A percentile compares a stretch with the other conserved stretches of the same genome.
Evolutionary conservation across 192 early-diverging fungal genomes (phyloP).

Genomic region (Coemansia sp.): DNA sequence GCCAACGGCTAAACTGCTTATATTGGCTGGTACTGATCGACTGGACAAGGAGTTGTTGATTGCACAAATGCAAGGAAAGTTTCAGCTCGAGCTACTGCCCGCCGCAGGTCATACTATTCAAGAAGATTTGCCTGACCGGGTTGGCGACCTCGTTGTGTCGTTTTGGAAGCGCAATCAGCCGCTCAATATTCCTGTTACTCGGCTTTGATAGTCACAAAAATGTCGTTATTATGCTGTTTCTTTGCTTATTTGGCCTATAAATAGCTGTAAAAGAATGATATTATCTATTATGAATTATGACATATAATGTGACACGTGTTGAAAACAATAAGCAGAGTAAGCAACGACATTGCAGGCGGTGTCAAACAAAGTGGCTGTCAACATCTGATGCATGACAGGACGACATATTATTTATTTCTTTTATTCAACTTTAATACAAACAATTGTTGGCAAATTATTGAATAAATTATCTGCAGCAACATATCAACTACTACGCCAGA

Average conservation of each 20-base stretch:
- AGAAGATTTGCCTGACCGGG: conserved; percentile 66
- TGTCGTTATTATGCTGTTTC: background rate
- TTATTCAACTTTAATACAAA: no score
- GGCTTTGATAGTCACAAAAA: background rate
- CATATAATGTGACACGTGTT: no score
- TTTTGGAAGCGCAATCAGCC: conserved; percentile 72
- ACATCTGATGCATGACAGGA: no score
- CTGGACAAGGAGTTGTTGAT: conserved; percentile 75
- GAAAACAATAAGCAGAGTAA: no score
- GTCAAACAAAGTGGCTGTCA: no score
- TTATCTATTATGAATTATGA: no score
- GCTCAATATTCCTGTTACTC: conserved; percentile 43
- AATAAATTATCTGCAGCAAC: no score
- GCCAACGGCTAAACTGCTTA: conserved; percentile 62
- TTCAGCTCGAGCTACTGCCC: conserved; percentile 68
- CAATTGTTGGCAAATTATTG: no score
- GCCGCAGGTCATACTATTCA: conserved; percentile 73
- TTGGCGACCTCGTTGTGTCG: conserved; percentile 58
- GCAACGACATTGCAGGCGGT: no score
- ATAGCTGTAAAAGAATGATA: background rate
- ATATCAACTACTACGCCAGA: no score
- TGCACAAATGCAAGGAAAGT: conserved; percentile 84
- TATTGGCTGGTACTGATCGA: conserved; percentile 73
- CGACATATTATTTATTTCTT: no score
- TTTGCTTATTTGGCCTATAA: background rate